Conservation (phyloP, 345 rosid genomes). For the Eucalyptus microcorys region DNA sequence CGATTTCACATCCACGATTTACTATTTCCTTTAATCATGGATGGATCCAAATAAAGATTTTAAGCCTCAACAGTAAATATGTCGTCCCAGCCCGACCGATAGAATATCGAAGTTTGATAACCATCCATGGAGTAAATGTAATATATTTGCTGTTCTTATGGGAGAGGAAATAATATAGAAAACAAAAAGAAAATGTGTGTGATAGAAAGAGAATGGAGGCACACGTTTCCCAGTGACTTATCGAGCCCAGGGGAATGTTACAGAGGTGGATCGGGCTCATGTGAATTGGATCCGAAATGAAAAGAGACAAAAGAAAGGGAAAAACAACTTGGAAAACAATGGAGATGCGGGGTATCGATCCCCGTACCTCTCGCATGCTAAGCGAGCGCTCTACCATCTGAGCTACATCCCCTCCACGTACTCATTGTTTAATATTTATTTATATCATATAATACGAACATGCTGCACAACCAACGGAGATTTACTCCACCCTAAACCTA, state of each 20-base stretch:
- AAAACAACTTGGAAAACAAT: background rate
- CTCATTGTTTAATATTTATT: too few species aligned
- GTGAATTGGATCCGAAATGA: background rate
- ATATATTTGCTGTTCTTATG: background rate
- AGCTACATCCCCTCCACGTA: slow-evolving; percentile 22
- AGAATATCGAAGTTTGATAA: background rate
- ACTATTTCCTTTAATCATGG: background rate
- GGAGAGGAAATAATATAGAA: background rate
- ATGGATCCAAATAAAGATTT: background rate
- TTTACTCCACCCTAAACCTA: background rate
- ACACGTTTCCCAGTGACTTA: background rate
- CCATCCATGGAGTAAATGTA: background rate
- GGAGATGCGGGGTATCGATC: slow-evolving; percentile 47
- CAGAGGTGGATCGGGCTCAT: background rate
- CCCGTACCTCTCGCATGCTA: slow-evolving; percentile 60
- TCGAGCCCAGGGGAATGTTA: background rate
- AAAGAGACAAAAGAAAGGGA: too few species aligned
- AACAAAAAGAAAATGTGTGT: background rate
- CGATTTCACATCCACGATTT: background rate
- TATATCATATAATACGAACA: too few species aligned
- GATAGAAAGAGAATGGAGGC: background rate
- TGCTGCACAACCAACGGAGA: background rate
- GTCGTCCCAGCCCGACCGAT: background rate
- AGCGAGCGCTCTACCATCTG: slow-evolving; percentile 73
- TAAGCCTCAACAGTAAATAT: background rate